Evolutionary conservation across 257 asterid genomes (phyloP).

Genomic region (Echites panduratus): DNA sequence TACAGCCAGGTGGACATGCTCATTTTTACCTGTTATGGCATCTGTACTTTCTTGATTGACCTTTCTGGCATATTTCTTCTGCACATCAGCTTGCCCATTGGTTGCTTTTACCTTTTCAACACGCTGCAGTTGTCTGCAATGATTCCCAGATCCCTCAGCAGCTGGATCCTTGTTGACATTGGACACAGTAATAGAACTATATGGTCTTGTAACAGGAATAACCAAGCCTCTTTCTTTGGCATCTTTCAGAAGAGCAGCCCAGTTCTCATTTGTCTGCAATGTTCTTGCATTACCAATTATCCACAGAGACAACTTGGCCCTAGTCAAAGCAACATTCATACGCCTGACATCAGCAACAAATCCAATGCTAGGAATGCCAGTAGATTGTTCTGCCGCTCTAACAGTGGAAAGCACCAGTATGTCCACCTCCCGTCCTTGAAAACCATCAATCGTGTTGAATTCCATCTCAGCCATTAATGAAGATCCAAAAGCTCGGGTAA

Average conservation of each 20-base stretch:
- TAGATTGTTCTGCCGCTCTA: conserved; percentile 65
- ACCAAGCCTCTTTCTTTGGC: conserved; percentile 64
- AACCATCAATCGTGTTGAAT: conserved; percentile 94
- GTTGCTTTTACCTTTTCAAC: conserved; percentile 28
- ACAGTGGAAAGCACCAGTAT: conserved; percentile 88
- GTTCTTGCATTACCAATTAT: conserved; percentile 83
- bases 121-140: conserved; percentile 30
- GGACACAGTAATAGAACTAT: conserved; percentile 40
- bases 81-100: conserved; percentile 20
- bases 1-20: conserved; percentile 17
- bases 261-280: conserved; percentile 55
- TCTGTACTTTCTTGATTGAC: conserved; percentile 19
- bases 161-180: conserved; percentile 24
- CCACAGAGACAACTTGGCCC: conserved; percentile 90
- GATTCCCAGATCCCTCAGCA: conserved; percentile 30
- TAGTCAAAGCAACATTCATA: conserved; percentile 97
- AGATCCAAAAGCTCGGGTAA: conserved; percentile 83
- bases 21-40: conserved; percentile 19
- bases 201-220: conserved; percentile 61
- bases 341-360: conserved; percentile 97
- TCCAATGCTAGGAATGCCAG: conserved; percentile 53
- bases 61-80: conserved; percentile 28
- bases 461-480: conserved; percentile 75
- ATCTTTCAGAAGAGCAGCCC: conserved; percentile 86
- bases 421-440: conserved; percentile 98